Base-by-base conservation (phyloP, 192 early-diverging fungal genomes). In the Backusella sp. region DNA sequence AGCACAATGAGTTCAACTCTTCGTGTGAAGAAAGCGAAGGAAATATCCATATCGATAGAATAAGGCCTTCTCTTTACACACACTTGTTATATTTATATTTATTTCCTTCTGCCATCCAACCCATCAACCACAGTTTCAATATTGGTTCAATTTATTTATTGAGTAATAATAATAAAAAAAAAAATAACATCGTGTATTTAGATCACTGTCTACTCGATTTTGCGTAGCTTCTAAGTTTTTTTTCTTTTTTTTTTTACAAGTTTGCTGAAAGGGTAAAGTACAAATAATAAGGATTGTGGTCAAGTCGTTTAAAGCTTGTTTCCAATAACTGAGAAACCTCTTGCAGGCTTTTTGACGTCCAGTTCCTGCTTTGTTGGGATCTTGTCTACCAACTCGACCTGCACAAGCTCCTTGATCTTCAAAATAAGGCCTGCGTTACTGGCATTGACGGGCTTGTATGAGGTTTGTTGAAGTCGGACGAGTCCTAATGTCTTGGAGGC, bases 331-430 rank as follows among this genome's bases (percentile, higher is more conserved):
- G 74, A 65, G 69, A 80, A 83, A 41, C 82, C 82, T 32, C 78
- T 73, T 37, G 65, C 36, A 62, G 82, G 75, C 65, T 73, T 83
- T 6, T 67, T 37, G 15, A 75, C 77, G 19, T 65, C 79, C 19
- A 77, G 65, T 46, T 82, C 83, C 49, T 79, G 75, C 23, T 41
- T 67, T 23, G 75, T 69, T 12, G 86, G 86, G 30, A 86, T 79
- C 32, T 34, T 52, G 14, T 62, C 70, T 12, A 87, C 81, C 37
- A 79, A 82, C 37, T 77, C 79, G 12, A 88, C 86, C 39, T 84
- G 59, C 26, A 88, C 79, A 28, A 87, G 74, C 70, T 88, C 86
- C 53, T 88, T 88, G 19, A 88, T 52, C 74, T 86, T 88, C 17
- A 88, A 77, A 74, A 88, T 88, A 41, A 79, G 69, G 44, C 86